Percentiles rank a stretch among this genome's conserved stretches.
phyloP scores from a whole-genome alignment of 75 land plant genomes.

The Cunninghamia lanceolata region DNA sequence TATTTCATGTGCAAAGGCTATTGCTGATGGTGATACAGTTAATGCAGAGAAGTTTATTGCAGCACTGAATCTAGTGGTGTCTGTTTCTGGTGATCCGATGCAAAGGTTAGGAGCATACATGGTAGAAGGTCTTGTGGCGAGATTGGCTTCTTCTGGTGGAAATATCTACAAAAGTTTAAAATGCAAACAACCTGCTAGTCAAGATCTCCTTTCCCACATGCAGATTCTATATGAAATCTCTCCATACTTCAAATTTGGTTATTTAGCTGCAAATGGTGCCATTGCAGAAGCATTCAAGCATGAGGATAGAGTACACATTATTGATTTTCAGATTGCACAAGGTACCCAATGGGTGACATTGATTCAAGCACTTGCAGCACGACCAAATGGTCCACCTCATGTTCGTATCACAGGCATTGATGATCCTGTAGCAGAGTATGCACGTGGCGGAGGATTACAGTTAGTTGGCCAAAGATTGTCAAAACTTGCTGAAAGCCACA shows the following conservation, averaged over 20 bases:
- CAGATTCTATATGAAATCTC: constrained; percentile 73
- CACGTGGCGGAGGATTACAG: constrained; percentile 22
- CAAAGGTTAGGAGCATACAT: constrained; percentile 83
- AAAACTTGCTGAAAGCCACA: constrained; percentile 10
- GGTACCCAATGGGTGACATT: constrained; percentile 84
- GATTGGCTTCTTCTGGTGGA: constrained; percentile 53
- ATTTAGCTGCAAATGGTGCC: constrained; percentile 92
- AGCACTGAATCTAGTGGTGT: constrained; percentile 64
- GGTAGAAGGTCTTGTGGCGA: constrained; percentile 84
- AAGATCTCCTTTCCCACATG: constrained; percentile 74
- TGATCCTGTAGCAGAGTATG: constrained; percentile 16
- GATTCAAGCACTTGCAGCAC: constrained; percentile 76
- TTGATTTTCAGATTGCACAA: constrained; percentile 80
- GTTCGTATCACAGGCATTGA: constrained; percentile 15
- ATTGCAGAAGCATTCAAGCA: constrained; percentile 82
- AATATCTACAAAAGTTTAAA: constrained; percentile 60
- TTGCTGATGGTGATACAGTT: constrained; percentile 26
- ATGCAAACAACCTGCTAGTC: constrained; percentile 64
- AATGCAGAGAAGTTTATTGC: constrained; percentile 32
- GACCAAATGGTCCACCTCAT: constrained; percentile 80
- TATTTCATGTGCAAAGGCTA: constrained; percentile 62
- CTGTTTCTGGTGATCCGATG: constrained; percentile 76
- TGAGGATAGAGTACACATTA: constrained; percentile 71
- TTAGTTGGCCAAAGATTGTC: constrained; percentile 19
- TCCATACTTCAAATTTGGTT: constrained; percentile 89